These are phyloP conservation scores for Saccharum officinarum DNA, from an alignment of 176 grass and related monocot genomes.

Conservation along the genomic window DNA sequence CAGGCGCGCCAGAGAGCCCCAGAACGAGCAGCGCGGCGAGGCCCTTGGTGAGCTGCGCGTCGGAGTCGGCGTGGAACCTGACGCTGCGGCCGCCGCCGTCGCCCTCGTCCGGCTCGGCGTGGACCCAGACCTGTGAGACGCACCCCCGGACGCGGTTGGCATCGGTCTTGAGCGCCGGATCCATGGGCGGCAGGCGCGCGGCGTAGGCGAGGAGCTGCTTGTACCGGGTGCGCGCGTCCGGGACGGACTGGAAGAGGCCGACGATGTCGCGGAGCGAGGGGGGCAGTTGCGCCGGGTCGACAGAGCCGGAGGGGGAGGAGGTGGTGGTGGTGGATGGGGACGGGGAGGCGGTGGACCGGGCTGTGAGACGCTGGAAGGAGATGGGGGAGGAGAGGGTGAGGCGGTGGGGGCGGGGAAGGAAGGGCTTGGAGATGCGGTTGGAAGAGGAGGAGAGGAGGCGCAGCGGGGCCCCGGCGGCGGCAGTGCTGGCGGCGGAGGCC, in stretches of 20 bases:
- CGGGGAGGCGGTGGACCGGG: constrained; percentile 38
- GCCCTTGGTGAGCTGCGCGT: constrained; percentile 83
- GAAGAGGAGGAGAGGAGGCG: constrained; percentile 29
- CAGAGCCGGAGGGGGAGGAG: constrained; percentile 3
- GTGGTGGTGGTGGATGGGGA: constrained; percentile 11
- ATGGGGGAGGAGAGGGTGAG: constrained; percentile 53
- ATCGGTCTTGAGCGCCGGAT: constrained; percentile 65
- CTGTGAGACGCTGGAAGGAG: constrained; percentile 73
- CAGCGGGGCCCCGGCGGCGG: not conserved
- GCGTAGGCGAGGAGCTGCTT: constrained; percentile 94
- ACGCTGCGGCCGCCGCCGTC: constrained; percentile 26
- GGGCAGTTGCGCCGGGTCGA: constrained; percentile 55
- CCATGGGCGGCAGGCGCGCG: constrained; percentile 67
- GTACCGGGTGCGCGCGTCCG: constrained; percentile 76
- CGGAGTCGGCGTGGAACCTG: constrained; percentile 80
- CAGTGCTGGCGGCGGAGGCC: constrained; percentile 25
- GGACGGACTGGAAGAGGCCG: constrained; percentile 73
- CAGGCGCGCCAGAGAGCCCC: constrained; percentile 67
- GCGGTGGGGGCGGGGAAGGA: constrained; percentile 42
- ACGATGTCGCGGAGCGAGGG: constrained; percentile 71
- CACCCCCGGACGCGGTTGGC: constrained; percentile 73
- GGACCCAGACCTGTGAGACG: constrained; percentile 92
- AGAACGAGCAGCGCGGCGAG: constrained; percentile 86
- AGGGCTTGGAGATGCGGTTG: constrained; percentile 23
- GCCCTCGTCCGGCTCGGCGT: constrained; percentile 48